Evolutionary conservation across 768 basidiomycete genomes (phyloP).

Genomic region (Lenzites betulinus): DNA sequence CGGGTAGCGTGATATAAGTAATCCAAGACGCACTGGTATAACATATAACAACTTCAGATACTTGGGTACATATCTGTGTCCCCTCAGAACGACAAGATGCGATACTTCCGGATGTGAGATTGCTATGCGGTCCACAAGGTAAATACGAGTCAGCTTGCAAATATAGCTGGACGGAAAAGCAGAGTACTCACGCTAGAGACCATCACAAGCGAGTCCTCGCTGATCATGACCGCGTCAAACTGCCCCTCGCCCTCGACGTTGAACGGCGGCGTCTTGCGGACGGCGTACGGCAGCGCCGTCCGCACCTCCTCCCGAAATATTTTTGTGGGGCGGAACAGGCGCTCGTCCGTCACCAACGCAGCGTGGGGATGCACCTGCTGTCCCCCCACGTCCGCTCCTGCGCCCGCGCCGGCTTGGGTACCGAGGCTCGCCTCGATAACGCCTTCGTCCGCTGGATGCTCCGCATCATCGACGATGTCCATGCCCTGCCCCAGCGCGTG

Average conservation of each 20-base stretch:
- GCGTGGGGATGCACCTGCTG: too few species aligned
- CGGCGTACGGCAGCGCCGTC: conserved; percentile 51
- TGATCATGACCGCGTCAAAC: conserved; percentile 48
- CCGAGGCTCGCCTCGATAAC: too few species aligned
- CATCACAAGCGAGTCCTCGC: conserved; percentile 56
- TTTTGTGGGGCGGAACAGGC: conserved; percentile 26
- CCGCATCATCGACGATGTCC: not conserved
- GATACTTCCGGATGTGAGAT: conserved; percentile 24
- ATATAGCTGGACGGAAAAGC: not conserved
- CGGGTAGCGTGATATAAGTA: too few species aligned
- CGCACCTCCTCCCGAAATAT: conserved; percentile 44
- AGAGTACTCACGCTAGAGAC: conserved; percentile 34
- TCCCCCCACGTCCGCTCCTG: too few species aligned
- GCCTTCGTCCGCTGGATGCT: too few species aligned
- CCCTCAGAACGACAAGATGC: conserved; percentile 28
- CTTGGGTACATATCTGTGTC: too few species aligned
- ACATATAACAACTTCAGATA: too few species aligned
- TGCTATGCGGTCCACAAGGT: not conserved
- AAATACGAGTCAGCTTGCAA: not conserved
- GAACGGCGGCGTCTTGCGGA: conserved; percentile 28
- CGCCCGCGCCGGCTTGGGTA: too few species aligned
- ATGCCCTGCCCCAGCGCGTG: not conserved
- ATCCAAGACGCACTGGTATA: too few species aligned
- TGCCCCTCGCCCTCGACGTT: conserved; percentile 13
- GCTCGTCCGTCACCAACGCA: conserved; percentile 1